phyloP scores from a whole-genome alignment of 2,329 filamentous ascomycete genomes.

The Fusarium stilboides region DNA sequence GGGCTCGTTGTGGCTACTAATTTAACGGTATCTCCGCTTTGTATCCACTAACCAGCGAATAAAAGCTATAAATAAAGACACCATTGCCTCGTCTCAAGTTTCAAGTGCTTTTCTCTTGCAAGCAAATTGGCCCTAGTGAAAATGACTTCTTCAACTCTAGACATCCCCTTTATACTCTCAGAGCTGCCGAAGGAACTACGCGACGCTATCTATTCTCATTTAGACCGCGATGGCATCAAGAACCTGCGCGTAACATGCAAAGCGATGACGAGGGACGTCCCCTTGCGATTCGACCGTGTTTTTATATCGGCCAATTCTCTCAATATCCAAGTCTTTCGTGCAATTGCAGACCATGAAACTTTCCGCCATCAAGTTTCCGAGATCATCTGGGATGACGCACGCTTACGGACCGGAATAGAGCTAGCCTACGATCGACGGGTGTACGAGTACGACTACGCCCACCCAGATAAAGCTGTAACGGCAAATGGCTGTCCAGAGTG shows the following conservation, averaged over 20 bases:
- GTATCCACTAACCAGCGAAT: too few species aligned
- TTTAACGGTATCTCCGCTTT: too few species aligned
- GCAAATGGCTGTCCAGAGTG: constrained; percentile 6
- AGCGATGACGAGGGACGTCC: background rate
- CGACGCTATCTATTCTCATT: too few species aligned
- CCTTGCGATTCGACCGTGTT: background rate
- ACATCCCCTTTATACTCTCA: too few species aligned
- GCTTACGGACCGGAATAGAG: background rate
- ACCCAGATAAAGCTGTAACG: background rate
- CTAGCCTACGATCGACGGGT: background rate
- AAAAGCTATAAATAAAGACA: too few species aligned
- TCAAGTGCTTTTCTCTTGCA: too few species aligned
- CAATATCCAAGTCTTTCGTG: background rate
- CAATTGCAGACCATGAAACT: background rate
- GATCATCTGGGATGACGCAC: constrained; percentile 6
- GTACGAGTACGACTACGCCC: background rate
- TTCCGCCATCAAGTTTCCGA: background rate
- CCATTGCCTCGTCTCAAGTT: too few species aligned
- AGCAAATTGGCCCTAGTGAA: too few species aligned
- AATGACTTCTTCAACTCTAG: too few species aligned
- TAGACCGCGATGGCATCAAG: background rate
- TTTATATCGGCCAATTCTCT: background rate
- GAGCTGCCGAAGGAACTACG: too few species aligned
- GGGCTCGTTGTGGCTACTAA: too few species aligned
- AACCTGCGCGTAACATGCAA: background rate